Conservation (phyloP, 2,329 filamentous ascomycete species). For the Fonsecaea multimorphosa region DNA sequence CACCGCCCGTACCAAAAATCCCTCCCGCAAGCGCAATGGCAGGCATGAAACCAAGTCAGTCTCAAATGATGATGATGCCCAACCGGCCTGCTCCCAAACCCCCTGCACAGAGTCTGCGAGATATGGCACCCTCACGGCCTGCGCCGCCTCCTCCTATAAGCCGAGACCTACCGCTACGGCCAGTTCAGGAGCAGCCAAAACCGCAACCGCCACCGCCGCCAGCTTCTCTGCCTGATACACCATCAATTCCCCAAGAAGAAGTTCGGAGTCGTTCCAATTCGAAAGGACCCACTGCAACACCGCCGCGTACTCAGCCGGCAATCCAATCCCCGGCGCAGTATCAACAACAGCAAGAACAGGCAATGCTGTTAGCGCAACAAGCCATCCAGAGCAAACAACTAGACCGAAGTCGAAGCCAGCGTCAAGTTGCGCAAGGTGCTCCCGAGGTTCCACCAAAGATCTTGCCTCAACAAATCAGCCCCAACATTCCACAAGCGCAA, state of each 20-base stretch:
- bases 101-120: constrained; percentile 58
- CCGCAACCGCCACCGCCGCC: constrained; percentile 18
- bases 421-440: constrained; percentile 61
- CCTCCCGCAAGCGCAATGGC: constrained; percentile 46
- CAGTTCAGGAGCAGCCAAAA: constrained; percentile 20
- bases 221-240: constrained; percentile 58
- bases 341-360: constrained; percentile 80
- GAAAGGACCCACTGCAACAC: constrained; percentile 38
- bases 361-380: constrained; percentile 79
- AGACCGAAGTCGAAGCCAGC: constrained; percentile 75
- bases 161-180: constrained; percentile 29
- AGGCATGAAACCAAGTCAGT: constrained; percentile 58
- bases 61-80: constrained; percentile 71
- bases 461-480: constrained; percentile 37
- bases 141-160: constrained; percentile 44
- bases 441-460: constrained; percentile 51
- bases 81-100: constrained; percentile 85
- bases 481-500: constrained; percentile 47
- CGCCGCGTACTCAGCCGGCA: constrained; percentile 27
- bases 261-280: constrained; percentile 73
- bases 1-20: constrained; percentile 78
- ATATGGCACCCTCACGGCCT: constrained; percentile 50
- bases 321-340: constrained; percentile 53
- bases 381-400: constrained; percentile 73
- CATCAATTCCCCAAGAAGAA: constrained; percentile 69